Evolutionary conservation across 2,329 filamentous ascomycete species (phyloP), one percentile per base, ranked within the genome.

Genomic region (Coniella vitis): DNA sequence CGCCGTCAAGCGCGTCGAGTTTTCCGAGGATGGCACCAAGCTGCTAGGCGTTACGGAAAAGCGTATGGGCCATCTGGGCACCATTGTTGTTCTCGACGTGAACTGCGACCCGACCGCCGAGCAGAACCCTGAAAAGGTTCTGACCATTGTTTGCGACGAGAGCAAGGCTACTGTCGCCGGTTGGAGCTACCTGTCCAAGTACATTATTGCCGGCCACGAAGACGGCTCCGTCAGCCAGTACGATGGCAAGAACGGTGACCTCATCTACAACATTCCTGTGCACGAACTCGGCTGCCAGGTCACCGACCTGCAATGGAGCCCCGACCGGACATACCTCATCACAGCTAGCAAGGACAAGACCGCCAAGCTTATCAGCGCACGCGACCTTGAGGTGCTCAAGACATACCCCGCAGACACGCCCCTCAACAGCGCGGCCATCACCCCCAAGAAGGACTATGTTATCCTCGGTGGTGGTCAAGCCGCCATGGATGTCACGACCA

Each of bases 341-440:
- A 98, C 93, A 51, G 86, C 93, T 51, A 93, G 86, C 65, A 97
- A 96, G 76, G 93, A 98, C 78, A 98, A 98, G 80, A 86, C 87
- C 40, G 86, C 93, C 58, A 95, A 95, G 83, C 84, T 97, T 60
- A 77, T 96, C 65, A 85, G 90, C 56, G 81, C 87, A 58, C 83
- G 86, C 64, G 87, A 94, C 64, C 87, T 98, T 63, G 82, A 87
- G 63, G 84, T 95, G 56, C 79, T 98, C 61, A 98, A 98, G 77
- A 94, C 86, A 58, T 98, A 94, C 72, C 65, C 78, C 56, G 77
- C 90, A 72, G 93, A 98, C 65, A 98, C 93, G 4, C 91, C 93
- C 31, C 84, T 98, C 58, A 98, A 98, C 82, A 93, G 86, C 66
- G 93, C 93, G 58, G 81, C 85, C 62, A 93, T 98, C 60, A 95